These are phyloP conservation scores for Trichocomaceae sp. DNA, from an alignment of 2,329 filamentous ascomycete species.

Conservation along the genomic window DNA sequence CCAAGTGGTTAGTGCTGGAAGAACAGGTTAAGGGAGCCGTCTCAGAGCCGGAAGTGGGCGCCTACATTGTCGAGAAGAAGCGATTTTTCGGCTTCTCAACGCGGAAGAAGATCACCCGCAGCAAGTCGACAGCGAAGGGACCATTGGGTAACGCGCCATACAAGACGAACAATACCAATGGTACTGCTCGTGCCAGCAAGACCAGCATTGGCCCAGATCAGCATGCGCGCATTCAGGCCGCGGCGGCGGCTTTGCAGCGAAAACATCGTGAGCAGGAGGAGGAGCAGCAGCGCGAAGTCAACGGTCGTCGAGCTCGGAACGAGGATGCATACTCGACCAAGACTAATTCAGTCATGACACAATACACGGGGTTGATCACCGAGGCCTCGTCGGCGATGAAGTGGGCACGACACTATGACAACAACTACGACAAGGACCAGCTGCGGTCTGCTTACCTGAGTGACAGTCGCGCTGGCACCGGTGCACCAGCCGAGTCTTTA, in stretches of 20 bases:
- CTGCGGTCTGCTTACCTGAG: conserved; percentile 81
- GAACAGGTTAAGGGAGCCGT: conserved; percentile 93
- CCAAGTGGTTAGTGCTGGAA: conserved; percentile 90
- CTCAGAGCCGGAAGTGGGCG: conserved; percentile 72
- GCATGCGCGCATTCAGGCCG: conserved; percentile 86
- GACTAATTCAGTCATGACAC: conserved; percentile 82
- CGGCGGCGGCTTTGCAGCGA: conserved; percentile 74
- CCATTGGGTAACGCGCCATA: conserved; percentile 47
- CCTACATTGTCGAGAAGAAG: conserved; percentile 94
- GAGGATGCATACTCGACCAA: conserved; percentile 56
- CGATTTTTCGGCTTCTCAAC: conserved; percentile 76
- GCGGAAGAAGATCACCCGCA: conserved; percentile 61
- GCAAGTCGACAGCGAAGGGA: conserved; percentile 64
- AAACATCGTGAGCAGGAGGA: conserved; percentile 56
- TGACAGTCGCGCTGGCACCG: conserved; percentile 65
- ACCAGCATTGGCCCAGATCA: conserved; percentile 83
- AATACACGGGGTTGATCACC: conserved; percentile 75
- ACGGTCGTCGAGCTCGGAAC: conserved; percentile 47
- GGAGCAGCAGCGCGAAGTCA: conserved; percentile 45
- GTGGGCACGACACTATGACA: conserved; percentile 94
- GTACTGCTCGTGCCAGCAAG: conserved; percentile 60
- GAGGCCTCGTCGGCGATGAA: conserved; percentile 93
- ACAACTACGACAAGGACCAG: conserved; percentile 86
- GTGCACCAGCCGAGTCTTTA: conserved; percentile 46
- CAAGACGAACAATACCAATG: conserved; percentile 41